Evolutionary conservation across 2,329 filamentous ascomycete genomes (phyloP), one percentile per base, ranked within the genome.

Genomic region (Aspergillus pseudotamarii): DNA sequence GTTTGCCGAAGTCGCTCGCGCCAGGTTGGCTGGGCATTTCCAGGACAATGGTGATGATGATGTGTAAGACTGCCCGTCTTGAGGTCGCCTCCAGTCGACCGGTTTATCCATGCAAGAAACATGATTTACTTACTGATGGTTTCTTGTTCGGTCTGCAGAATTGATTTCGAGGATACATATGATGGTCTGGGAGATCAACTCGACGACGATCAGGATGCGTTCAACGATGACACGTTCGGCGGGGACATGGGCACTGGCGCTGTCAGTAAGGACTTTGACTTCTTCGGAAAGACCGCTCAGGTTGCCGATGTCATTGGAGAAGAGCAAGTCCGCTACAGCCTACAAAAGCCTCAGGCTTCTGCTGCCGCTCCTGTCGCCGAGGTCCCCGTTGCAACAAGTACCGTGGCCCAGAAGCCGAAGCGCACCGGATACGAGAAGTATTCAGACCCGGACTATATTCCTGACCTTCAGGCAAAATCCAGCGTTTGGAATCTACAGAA

Each of bases 151-250:
- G 21, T 56, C 23, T 46, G 5, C 70, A 91, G 88, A 60, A 86
- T 91, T 72, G 91, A 98, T 72, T 99, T 98, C 71, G 95, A 99
- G 72, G 93, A 99, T 75, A 98, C 94, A 43, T 98, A 98, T 76
- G 95, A 99, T 78, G 94, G 94, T 21, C 84, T 99, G 46, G 95
- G 93, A 61, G 91, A 97, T 74, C 89, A 91, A 77, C 89, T 99
- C 41, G 90, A 97, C 72, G 94, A 99, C 76, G 90, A 91, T 23
- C 92, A 94, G 73, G 95, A 99, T 82, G 93, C 87, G 57, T 93
- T 97, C 84, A 99, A 99, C 78, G 93, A 98, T 72, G 95, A 98
- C 76, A 99, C 95, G 2, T 99, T 99, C 75, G 92, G 87, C 64
- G 80, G 79, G 62, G 85, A 82, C 62, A 80, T 78, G 41, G 80